Evolutionary conservation across 75 land plant species (phyloP).

Genomic region (Isoetes taiwanensis): DNA sequence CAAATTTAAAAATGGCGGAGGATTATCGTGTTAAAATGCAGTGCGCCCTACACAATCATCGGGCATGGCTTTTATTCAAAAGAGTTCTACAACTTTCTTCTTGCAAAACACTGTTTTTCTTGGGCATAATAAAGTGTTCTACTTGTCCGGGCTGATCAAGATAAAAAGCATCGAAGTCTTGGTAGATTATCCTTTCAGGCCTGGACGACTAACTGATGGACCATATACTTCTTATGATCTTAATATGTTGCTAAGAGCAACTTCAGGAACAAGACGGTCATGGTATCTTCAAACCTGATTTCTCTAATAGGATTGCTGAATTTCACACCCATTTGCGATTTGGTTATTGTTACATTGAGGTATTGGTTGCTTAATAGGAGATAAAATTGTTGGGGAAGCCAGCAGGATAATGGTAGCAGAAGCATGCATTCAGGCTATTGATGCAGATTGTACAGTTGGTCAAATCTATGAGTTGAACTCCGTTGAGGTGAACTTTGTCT

Average conservation of each 20-base stretch:
- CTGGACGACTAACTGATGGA: constrained; percentile 92
- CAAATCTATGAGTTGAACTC: constrained; percentile 83
- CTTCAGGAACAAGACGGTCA: constrained; percentile 76
- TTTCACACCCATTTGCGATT: not conserved
- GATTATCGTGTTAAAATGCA: constrained; percentile 68
- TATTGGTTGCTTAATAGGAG: too few species aligned
- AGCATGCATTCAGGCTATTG: constrained; percentile 88
- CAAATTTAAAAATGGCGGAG: constrained; percentile 90
- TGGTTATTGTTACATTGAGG: too few species aligned
- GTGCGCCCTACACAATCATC: constrained; percentile 87
- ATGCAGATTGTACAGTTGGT: constrained; percentile 61
- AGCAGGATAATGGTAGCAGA: constrained; percentile 94
- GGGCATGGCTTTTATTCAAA: constrained; percentile 30
- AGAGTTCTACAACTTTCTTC: not conserved
- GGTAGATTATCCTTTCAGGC: constrained; percentile 43
- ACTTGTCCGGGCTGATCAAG: too few species aligned
- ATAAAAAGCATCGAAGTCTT: too few species aligned
- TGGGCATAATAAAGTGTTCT: too few species aligned
- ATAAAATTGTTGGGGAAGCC: constrained; percentile 82
- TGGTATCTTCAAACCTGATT: constrained; percentile 31
- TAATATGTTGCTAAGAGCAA: constrained; percentile 86
- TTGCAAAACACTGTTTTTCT: not conserved
- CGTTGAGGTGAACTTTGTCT: constrained; percentile 40
- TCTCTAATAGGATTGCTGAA: not conserved
- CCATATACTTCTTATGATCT: constrained; percentile 97